Base-by-base conservation (phyloP, 257 asterid genomes). In the Datura wrightii region DNA sequence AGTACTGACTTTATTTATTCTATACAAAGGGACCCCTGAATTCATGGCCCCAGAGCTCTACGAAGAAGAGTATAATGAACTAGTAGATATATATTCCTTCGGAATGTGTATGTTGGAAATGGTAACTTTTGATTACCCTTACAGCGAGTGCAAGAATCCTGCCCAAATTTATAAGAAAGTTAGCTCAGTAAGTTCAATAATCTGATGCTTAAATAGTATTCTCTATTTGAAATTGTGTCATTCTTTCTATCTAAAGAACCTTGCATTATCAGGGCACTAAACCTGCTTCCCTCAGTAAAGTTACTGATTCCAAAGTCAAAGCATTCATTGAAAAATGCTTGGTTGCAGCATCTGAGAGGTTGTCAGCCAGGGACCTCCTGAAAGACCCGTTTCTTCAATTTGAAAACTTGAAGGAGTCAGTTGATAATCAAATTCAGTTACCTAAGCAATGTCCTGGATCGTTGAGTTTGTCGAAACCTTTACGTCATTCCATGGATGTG, bases 401-500 rank as follows among this genome's bases (percentile, higher is more conserved):
- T 44, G 86, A 90, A 55, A 83, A 74, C 58, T 78, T 81, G 10
- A 90, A 85, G 82, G 87, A 83, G 83, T 71, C 86, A 3, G 44
- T 82, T n/a, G 80, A 55, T 46, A 87, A 88, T 84, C 82, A 86
- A 39, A 78, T 85, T 69, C 81, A 84, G 82, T 80, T 88, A 82
- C 86, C 87, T 18, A 82, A 80, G 37, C 89, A 87, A 65, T 85
- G 83, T 63, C 90, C 92, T 74, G 83, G 84, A 87, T 83, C 92
- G 1, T 37, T 83, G 62, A 89, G 89, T 84, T 66, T 86, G 48
- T 39, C 39, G 83, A 84, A 87, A 31, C 67, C 41, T n/a, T 91
- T 87, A 69, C 90, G 92, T 19, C 88, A 83, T 50, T 87, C 91
- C 34, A 94, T 94, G 94, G 98, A 94, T 52, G 87, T 93, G 76